Evolutionary conservation across 257 asterid genomes (phyloP).

Genomic region (Eucommia ulmoides): DNA sequence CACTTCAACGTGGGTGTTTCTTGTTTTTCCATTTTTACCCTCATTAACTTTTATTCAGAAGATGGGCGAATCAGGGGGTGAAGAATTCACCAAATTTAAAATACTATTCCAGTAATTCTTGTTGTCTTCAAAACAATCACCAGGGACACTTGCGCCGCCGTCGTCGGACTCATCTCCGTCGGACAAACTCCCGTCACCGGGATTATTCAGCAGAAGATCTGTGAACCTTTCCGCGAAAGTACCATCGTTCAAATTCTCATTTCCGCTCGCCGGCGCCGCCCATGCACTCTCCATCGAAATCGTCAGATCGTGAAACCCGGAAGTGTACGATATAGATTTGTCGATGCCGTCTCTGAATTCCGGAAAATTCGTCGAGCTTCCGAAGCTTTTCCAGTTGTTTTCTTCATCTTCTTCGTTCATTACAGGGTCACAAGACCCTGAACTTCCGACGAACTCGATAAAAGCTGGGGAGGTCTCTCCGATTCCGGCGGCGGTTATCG

Average conservation of each 20-base stretch:
- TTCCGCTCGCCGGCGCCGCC: conserved; percentile 11
- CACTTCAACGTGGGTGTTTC: too few relatives aligned
- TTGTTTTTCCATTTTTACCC: too few relatives aligned
- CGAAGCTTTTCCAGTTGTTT: background rate
- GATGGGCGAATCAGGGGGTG: too few relatives aligned
- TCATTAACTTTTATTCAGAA: too few relatives aligned
- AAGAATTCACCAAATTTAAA: too few relatives aligned
- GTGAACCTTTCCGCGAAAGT: conserved; percentile 66
- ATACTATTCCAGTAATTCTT: too few relatives aligned
- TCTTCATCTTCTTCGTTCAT: background rate
- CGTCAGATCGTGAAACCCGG: conserved; percentile 18
- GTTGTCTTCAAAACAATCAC: too few relatives aligned
- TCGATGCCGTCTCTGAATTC: conserved; percentile 25
- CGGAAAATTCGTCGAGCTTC: conserved; percentile 13
- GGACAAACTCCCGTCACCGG: conserved; percentile 28
- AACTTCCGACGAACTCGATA: conserved; percentile 30
- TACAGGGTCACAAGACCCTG: conserved; percentile 34
- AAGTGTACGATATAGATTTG: conserved; percentile 9
- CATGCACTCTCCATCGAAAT: conserved; percentile 22
- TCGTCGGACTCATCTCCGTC: too few relatives aligned
- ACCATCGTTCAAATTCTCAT: conserved; percentile 26
- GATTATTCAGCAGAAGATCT: conserved; percentile 47
- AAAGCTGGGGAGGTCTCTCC: conserved; percentile 21
- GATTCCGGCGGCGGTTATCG: background rate
- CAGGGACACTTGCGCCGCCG: too few relatives aligned